Evolutionary conservation across 495 filamentous ascomycete genomes (phyloP).

Genomic region (Hypomontagnella monticulosa): DNA sequence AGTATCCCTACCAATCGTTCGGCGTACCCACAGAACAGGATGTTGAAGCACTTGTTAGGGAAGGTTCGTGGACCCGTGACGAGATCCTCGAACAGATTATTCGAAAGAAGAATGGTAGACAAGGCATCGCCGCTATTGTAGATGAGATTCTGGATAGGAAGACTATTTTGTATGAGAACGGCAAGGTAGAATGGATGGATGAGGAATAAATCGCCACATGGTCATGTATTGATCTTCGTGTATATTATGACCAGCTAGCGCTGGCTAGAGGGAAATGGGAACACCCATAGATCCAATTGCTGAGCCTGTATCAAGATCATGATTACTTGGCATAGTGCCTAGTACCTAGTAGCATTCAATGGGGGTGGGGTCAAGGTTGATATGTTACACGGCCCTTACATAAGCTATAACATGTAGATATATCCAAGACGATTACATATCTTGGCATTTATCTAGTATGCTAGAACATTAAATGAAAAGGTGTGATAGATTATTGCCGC

Average conservation of each 20-base stretch:
- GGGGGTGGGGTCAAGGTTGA: not conserved
- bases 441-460: not conserved
- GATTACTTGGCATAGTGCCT: not conserved
- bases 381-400: not conserved
- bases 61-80: slow-evolving; percentile 46
- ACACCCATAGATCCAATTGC: not conserved
- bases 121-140: slow-evolving; percentile 67
- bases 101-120: slow-evolving; percentile 54
- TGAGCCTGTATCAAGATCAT: slow-evolving; percentile 13
- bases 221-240: slow-evolving; percentile 26
- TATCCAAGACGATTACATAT: not conserved
- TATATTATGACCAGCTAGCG: slow-evolving; percentile 18
- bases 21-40: slow-evolving; percentile 81
- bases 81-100: slow-evolving; percentile 63
- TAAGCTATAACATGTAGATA: not conserved
- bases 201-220: slow-evolving; percentile 21
- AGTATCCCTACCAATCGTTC: slow-evolving; percentile 71
- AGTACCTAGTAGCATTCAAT: not conserved
- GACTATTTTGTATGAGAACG: slow-evolving; percentile 48
- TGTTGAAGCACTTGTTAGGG: slow-evolving; percentile 65
- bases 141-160: slow-evolving; percentile 65
- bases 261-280: slow-evolving; percentile 2
- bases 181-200: slow-evolving; percentile 51
- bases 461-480: not conserved
- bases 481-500: not conserved